Conservation (phyloP, 371 early-diverging fungal species). For the Mucor piriformis region DNA sequence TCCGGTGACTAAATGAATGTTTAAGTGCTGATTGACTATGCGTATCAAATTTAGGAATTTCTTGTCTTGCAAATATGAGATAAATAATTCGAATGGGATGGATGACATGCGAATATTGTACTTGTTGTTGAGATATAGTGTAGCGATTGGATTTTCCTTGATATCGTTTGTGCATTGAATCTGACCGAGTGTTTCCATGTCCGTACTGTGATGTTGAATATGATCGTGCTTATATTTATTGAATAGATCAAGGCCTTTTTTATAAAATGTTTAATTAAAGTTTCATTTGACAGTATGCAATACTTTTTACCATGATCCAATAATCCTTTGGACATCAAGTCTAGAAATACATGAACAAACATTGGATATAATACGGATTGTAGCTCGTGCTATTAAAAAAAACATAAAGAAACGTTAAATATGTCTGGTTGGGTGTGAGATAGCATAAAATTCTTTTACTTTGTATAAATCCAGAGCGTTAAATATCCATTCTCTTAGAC, state of each 20-base stretch:
- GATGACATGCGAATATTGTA: constrained; percentile 89
- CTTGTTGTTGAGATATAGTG: constrained; percentile 82
- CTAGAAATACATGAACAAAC: constrained; percentile 94
- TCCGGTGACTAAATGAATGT: constrained; percentile 63
- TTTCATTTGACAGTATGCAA: background rate
- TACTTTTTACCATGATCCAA: constrained; percentile 66
- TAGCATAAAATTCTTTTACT: no score
- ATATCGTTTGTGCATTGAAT: constrained; percentile 80
- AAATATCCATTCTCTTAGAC: constrained; percentile 91
- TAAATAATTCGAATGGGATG: constrained; percentile 91
- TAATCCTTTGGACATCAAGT: constrained; percentile 72
- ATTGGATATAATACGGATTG: constrained; percentile 89
- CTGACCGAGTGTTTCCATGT: constrained; percentile 65
- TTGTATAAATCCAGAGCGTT: constrained; percentile 93
- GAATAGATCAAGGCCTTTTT: constrained; percentile 67
- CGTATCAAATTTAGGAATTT: constrained; percentile 85
- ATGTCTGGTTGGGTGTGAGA: no score
- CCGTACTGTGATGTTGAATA: constrained; percentile 68
- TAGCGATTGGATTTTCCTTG: constrained; percentile 80
- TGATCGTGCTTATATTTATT: constrained; percentile 79
- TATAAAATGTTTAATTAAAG: background rate
- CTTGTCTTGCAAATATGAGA: constrained; percentile 94
- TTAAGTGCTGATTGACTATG: constrained; percentile 93
- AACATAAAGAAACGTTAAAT: no score
- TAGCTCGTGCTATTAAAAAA: constrained; percentile 89